A percentile compares a stretch with the other conserved stretches of the same genome.
These are phyloP conservation scores for Pyrenopolyporus hunteri DNA, from an alignment of 495 filamentous ascomycete species.

Conservation along the genomic window DNA sequence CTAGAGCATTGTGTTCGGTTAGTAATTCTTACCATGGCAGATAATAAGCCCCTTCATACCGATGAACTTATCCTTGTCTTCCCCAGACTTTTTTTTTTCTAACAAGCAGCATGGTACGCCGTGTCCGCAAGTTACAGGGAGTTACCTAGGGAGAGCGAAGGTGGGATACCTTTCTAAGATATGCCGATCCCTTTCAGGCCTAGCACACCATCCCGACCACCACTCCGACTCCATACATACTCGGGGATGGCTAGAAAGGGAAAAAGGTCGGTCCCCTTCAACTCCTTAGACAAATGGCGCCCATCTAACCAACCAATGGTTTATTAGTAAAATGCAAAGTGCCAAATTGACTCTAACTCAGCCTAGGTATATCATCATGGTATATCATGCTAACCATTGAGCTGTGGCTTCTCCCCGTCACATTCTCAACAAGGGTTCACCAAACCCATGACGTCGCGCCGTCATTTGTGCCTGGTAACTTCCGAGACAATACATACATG, in stretches of 20 bases:
- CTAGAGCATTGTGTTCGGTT: neutral
- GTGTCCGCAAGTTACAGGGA: slow-evolving; percentile 26
- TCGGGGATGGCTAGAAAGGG: slow-evolving; percentile 30
- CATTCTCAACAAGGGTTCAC: slow-evolving; percentile 14
- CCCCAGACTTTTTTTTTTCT: slow-evolving; percentile 35
- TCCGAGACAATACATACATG: neutral
- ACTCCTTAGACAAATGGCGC: slow-evolving; percentile 37
- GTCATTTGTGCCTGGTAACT: slow-evolving; percentile 24
- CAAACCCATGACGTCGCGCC: slow-evolving; percentile 35
- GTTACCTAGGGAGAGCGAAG: slow-evolving; percentile 10
- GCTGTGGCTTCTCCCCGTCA: slow-evolving; percentile 2
- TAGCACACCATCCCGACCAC: slow-evolving; percentile 11
- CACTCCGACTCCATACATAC: slow-evolving; percentile 3
- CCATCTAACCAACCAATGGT: slow-evolving; percentile 26
- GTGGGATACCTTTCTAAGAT: slow-evolving; percentile 39
- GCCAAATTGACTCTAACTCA: slow-evolving; percentile 24
- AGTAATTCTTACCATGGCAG: neutral
- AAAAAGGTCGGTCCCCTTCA: slow-evolving; percentile 24
- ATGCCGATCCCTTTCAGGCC: slow-evolving; percentile 35
- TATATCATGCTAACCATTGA: slow-evolving; percentile 1
- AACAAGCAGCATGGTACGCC: slow-evolving; percentile 29
- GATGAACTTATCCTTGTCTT: slow-evolving; percentile 27
- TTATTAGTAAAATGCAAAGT: slow-evolving; percentile 15
- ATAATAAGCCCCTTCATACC: neutral
- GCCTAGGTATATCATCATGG: slow-evolving; percentile 9